Base-by-base conservation (phyloP, 768 basidiomycete genomes). In the Zangia roseola region DNA sequence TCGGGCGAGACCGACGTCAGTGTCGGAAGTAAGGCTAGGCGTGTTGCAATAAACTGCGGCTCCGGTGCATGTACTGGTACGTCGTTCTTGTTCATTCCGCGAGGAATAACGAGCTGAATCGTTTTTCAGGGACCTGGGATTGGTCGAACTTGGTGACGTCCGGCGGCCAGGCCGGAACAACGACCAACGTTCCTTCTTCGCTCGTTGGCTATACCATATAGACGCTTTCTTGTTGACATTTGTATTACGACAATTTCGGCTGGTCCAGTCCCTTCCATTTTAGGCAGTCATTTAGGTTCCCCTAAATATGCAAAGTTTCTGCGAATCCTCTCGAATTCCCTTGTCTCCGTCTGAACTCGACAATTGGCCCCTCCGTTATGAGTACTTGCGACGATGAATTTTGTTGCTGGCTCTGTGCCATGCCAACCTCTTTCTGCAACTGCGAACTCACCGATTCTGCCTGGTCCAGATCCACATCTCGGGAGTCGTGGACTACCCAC, bases 21-120 rank as follows among this genome's bases (percentile, higher is more conserved):
- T 0, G 79, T 84, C 20, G 56, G 41, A 24, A 69, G 62, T 45
- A 59, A 60, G 21, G 84, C 79, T 3, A 49, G 74, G 45, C 69
- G 63, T 38, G 74, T 81, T 35, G 77, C 76, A 10, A 74, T 84
- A 4, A 77, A 83, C 59, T 86, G 83, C 55, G 84, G 83, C 40
- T 24, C 31, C 3, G 74, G 71, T 2, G 65, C 77, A 24, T 84
- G 82, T 64, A 69, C 61, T 24, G 80, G 80, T 78, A 55, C 21
- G 68, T 31, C 5, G 31, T 43, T 17, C 40, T 13, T 14, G 6
- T 17, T 45, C 7, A 21, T 39, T 36, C 40, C 19, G 16, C 20
- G 5, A 5, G 16, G 12, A 4, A 33, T 56, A 17, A 40, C n/a
- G 3, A 8, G 6, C 31, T 31, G 7, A 31, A 49, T 13, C 1